phyloP scores from a whole-genome alignment of 1,139 yeast species.

The Hanseniaspora uvarum region DNA sequence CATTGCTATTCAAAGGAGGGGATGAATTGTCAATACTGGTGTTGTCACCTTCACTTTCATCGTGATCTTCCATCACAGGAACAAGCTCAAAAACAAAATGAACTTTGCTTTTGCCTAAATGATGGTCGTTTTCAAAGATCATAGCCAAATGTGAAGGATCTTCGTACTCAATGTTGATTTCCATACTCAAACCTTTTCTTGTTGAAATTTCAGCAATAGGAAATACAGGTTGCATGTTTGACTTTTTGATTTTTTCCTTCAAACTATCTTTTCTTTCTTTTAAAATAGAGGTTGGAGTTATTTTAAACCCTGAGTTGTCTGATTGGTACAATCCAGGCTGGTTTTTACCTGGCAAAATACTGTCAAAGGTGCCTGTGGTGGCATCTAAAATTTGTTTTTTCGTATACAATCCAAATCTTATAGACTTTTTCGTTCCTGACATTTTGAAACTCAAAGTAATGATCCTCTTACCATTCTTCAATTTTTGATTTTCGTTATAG shows the following conservation, averaged over 20 bases:
- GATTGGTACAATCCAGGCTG: conserved; percentile 2
- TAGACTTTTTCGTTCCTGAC: conserved; percentile 75
- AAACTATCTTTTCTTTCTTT: conserved; percentile 7
- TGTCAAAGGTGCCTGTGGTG: not conserved
- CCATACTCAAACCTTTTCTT: conserved; percentile 9
- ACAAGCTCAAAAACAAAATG: conserved; percentile 2
- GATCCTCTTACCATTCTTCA: not conserved
- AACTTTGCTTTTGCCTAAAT: conserved; percentile 10
- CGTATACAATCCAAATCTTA: conserved; percentile 38
- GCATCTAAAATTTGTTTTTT: conserved; percentile 18
- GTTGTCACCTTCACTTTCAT: not conserved
- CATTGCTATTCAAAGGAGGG: not conserved
- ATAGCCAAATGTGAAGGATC: conserved; percentile 13
- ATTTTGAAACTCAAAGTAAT: conserved; percentile 61
- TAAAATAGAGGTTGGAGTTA: conserved; percentile 10
- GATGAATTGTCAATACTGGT: not conserved
- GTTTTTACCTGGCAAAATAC: not conserved
- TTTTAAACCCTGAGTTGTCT: not conserved
- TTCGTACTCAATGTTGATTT: conserved; percentile 7
- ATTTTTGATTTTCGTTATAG: not conserved
- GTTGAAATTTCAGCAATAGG: conserved; percentile 1
- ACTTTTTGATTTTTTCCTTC: conserved; percentile 1
- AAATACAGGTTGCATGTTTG: conserved; percentile 5
- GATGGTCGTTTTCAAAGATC: conserved; percentile 15
- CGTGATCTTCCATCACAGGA: not conserved